A percentile compares a stretch with the other conserved stretches of the same genome.
These are phyloP conservation scores for Phialocephala subalpina DNA, from an alignment of 2,329 filamentous ascomycete genomes.

Conservation along the genomic window DNA sequence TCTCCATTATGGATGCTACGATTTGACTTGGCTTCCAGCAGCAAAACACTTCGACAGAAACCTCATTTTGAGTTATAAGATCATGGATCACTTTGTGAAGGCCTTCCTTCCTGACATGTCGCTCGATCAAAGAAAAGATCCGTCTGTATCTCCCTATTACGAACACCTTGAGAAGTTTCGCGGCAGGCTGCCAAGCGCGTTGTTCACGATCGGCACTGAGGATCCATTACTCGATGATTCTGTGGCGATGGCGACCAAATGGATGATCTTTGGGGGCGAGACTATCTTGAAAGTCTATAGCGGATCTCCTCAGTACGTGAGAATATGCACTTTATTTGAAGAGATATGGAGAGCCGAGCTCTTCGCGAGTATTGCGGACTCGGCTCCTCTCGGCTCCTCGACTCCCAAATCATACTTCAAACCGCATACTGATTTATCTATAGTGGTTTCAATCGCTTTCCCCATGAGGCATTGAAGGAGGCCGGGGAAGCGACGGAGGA, in stretches of 20 bases:
- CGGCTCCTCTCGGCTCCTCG: too few species aligned
- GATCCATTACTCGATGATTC: conserved; percentile 61
- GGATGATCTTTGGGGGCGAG: conserved; percentile 58
- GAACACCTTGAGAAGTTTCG: conserved; percentile 49
- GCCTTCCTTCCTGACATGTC: conserved; percentile 54
- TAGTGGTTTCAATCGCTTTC: conserved; percentile 52
- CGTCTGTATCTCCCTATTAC: conserved; percentile 58
- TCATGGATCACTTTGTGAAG: conserved; percentile 55
- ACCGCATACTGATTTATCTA: too few species aligned
- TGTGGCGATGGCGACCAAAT: conserved; percentile 61
- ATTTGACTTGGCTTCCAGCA: conserved; percentile 53
- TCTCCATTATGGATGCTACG: conserved; percentile 60
- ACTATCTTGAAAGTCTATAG: conserved; percentile 59
- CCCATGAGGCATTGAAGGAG: conserved; percentile 28
- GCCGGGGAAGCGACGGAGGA: conserved; percentile 30
- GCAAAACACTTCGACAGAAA: conserved; percentile 38
- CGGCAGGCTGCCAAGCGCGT: conserved; percentile 55
- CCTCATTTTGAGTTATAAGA: conserved; percentile 52
- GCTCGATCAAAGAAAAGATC: conserved; percentile 50
- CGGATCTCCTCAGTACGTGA: conserved; percentile 63
- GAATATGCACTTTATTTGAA: too few species aligned
- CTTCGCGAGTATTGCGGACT: too few species aligned
- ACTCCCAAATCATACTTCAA: too few species aligned
- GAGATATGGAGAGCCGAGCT: too few species aligned
- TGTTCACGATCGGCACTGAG: conserved; percentile 62